Evolutionary conservation across 2,329 filamentous ascomycete species (phyloP).

Genomic region (Colletotrichum sp.): DNA sequence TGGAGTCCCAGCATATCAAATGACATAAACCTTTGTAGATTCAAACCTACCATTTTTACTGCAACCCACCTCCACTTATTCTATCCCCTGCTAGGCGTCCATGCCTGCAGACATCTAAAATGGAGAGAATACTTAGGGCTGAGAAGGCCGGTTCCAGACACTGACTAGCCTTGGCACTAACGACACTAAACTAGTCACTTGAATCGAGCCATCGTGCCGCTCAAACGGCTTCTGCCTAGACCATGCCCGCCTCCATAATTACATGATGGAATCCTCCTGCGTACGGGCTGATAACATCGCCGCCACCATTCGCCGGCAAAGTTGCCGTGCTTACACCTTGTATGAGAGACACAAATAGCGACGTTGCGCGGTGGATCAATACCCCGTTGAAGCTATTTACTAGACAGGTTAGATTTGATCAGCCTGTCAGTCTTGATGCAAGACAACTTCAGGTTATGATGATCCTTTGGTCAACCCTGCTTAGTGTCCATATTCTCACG

Average conservation of each 20-base stretch:
- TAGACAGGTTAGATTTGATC: background rate
- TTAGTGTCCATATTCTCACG: background rate
- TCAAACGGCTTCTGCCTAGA: background rate
- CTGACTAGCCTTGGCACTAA: background rate
- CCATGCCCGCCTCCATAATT: background rate
- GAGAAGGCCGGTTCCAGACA: background rate
- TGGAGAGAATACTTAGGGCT: background rate
- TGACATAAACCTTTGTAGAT: background rate
- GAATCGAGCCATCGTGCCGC: background rate
- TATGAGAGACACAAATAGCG: background rate
- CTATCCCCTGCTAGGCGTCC: background rate
- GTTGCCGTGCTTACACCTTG: background rate
- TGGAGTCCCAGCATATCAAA: background rate
- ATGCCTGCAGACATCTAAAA: background rate
- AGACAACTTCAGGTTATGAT: background rate
- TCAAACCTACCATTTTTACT: background rate
- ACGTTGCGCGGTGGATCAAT: background rate
- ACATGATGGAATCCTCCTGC: background rate
- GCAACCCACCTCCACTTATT: background rate
- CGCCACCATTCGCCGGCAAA: background rate
- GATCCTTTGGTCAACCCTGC: background rate
- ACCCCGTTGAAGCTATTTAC: background rate
- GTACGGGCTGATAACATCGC: background rate
- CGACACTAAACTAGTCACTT: background rate
- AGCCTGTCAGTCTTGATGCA: background rate